A percentile compares a stretch with the other conserved stretches of the same genome.
phyloP scores from a whole-genome alignment of 2,329 filamentous ascomycete genomes.

The Ceratocystiopsis minuta region DNA sequence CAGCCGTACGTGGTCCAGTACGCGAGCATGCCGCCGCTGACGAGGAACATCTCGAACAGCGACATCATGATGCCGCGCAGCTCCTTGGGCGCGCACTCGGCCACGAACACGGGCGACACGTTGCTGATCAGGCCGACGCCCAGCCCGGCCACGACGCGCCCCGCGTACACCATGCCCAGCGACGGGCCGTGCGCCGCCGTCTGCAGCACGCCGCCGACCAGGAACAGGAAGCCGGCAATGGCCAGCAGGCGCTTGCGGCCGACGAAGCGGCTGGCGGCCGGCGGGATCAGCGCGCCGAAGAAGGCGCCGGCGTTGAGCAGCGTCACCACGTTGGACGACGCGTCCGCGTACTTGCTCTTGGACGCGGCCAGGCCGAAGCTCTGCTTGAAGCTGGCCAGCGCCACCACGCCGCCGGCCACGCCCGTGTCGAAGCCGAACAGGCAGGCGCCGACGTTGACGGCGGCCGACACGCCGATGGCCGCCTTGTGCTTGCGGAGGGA shows the following conservation, averaged over 20 bases:
- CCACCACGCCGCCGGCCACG: background rate
- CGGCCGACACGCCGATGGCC: background rate
- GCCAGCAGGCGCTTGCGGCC: background rate
- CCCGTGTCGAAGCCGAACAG: constrained; percentile 1
- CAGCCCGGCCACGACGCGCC: constrained; percentile 17
- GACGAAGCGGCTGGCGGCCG: background rate
- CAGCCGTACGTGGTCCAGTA: constrained; percentile 30
- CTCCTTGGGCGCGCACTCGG: constrained; percentile 28
- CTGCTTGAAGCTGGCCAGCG: background rate
- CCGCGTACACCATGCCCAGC: constrained; percentile 17
- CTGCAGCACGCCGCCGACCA: constrained; percentile 1
- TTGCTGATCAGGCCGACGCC: constrained; percentile 22
- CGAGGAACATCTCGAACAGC: constrained; percentile 27
- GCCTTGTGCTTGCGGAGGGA: background rate
- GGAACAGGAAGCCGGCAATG: background rate
- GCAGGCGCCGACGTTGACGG: constrained; percentile 1
- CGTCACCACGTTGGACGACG: constrained; percentile 1
- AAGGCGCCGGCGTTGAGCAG: constrained; percentile 1
- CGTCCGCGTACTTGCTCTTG: background rate
- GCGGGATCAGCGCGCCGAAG: background rate
- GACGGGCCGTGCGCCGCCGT: constrained; percentile 1
- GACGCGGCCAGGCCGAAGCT: background rate
- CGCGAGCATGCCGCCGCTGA: constrained; percentile 21
- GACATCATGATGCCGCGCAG: constrained; percentile 23
- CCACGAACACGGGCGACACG: constrained; percentile 25